These are phyloP conservation scores for Phialophora expanda DNA, from an alignment of 2,329 filamentous ascomycete genomes.

Conservation along the genomic window DNA sequence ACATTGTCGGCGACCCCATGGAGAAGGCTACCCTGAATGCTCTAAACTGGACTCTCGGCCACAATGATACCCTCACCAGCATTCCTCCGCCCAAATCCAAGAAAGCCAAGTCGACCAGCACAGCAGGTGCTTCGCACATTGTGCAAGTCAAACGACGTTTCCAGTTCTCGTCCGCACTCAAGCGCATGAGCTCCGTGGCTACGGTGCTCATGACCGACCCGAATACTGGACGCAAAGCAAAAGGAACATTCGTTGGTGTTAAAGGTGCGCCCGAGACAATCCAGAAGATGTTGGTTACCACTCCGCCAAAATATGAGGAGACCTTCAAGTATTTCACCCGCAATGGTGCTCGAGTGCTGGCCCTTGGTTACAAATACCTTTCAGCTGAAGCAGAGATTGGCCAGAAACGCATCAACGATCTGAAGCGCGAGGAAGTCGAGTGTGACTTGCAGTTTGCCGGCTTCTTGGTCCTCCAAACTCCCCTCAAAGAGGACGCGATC, in stretches of 20 bases:
- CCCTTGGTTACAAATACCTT: conserved; percentile 91
- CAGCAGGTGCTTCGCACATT: conserved; percentile 64
- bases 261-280: conserved; percentile 99
- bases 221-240: conserved; percentile 74
- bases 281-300: conserved; percentile 82
- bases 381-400: conserved; percentile 81
- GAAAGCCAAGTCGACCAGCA: conserved; percentile 53
- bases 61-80: conserved; percentile 80
- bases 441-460: conserved; percentile 84
- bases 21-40: conserved; percentile 92
- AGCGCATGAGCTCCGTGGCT: conserved; percentile 93
- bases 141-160: conserved; percentile 97
- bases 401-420: conserved; percentile 83
- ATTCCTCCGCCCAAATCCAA: conserved; percentile 60
- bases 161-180: conserved; percentile 95
- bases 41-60: conserved; percentile 90
- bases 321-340: conserved; percentile 98
- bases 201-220: conserved; percentile 75
- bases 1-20: conserved; percentile 98
- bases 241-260: conserved; percentile 88
- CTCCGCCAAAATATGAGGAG: conserved; percentile 90
- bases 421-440: conserved; percentile 93
- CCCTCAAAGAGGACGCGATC: conserved; percentile 94
- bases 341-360: conserved; percentile 91
- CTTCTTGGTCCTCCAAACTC: conserved; percentile 93